Conservation (phyloP, 2,329 filamentous ascomycete species). For the Lomentospora prolificans region DNA sequence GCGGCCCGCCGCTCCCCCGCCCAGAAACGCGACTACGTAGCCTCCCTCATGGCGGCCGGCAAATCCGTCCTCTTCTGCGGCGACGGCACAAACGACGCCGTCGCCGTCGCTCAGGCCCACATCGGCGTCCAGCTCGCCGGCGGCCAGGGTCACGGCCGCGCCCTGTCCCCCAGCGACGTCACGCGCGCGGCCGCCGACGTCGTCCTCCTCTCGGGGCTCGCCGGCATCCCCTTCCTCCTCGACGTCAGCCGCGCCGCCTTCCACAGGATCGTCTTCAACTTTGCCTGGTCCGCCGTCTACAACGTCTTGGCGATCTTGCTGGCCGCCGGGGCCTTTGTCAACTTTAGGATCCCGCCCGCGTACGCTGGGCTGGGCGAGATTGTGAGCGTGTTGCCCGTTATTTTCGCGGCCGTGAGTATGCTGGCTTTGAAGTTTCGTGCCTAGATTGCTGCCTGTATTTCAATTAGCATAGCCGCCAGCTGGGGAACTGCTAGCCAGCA, state of each 20-base stretch:
- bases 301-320: conserved; percentile 52
- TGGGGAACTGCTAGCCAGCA: no score
- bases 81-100: conserved; percentile 56
- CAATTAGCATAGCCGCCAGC: no score
- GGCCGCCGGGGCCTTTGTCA: conserved; percentile 47
- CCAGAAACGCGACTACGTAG: conserved; percentile 45
- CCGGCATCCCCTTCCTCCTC: conserved; percentile 40
- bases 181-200: conserved; percentile 47
- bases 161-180: conserved; percentile 34
- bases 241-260: conserved; percentile 29
- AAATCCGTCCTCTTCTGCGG: conserved; percentile 45
- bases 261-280: conserved; percentile 47
- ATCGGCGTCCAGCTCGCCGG: conserved; percentile 50
- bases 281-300: conserved; percentile 51
- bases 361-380: conserved; percentile 55
- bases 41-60: conserved; percentile 22
- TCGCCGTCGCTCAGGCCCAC: conserved; percentile 48
- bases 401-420: conserved; percentile 26
- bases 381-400: conserved; percentile 54
- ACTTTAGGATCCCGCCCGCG: conserved; percentile 36
- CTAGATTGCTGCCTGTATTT: not conserved
- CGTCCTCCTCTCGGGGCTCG: conserved; percentile 42
- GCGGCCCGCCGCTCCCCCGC: conserved; percentile 36
- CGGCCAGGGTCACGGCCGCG: conserved; percentile 16
- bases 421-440: conserved; percentile 9